Percentiles rank a stretch among this genome's conserved stretches.
Conservation (phyloP, 2,329 filamentous ascomycete genomes). For the Blastomyces silverae region DNA sequence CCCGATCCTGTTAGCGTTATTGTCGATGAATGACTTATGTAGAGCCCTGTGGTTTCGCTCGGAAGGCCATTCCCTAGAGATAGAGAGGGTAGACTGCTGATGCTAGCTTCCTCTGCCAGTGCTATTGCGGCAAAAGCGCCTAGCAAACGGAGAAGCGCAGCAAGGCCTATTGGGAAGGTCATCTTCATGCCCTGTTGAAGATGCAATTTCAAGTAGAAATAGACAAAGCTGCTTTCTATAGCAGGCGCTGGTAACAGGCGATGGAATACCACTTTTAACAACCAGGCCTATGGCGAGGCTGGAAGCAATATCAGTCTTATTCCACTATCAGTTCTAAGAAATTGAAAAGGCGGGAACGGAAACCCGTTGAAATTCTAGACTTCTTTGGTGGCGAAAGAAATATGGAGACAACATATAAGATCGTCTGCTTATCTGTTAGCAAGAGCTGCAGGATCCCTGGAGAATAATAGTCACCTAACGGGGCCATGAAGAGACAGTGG, state of each 20-base stretch:
- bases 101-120: constrained; percentile 12
- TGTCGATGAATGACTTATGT: constrained; percentile 26
- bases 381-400: constrained; percentile 5
- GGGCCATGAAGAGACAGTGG: neutral
- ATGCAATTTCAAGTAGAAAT: neutral
- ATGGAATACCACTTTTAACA: neutral
- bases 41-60: constrained; percentile 23
- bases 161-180: neutral
- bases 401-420: neutral
- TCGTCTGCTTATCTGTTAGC: neutral
- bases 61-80: constrained; percentile 9
- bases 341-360: too few species aligned
- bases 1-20: constrained; percentile 26
- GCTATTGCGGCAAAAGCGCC: constrained; percentile 14
- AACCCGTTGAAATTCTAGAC: neutral
- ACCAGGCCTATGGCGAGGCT: neutral
- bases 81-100: neutral
- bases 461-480: neutral
- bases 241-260: neutral
- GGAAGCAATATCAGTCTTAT: neutral
- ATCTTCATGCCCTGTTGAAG: neutral
- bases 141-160: neutral
- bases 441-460: constrained; percentile 2
- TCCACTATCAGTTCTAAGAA: too few species aligned
- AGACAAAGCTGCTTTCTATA: neutral